Conservation (phyloP, 257 asterid genomes). For the Echites panduratus region DNA sequence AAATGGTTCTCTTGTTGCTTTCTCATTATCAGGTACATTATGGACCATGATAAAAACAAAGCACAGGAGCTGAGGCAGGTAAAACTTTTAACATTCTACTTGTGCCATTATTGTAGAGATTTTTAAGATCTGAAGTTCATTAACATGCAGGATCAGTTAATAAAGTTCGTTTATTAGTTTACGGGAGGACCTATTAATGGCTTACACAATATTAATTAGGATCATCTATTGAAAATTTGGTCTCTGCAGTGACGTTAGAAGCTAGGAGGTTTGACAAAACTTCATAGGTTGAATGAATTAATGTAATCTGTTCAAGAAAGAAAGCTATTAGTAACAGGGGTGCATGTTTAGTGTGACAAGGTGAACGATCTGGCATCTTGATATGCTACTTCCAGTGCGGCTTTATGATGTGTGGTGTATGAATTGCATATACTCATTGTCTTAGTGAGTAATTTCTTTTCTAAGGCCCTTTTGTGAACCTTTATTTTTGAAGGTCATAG, state of each 20-base stretch:
- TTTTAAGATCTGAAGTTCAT: neutral
- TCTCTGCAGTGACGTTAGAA: neutral
- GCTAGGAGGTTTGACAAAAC: neutral
- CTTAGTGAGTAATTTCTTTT: neutral
- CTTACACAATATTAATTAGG: neutral
- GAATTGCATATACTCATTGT: neutral
- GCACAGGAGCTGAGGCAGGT: constrained; percentile 94
- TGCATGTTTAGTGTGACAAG: neutral
- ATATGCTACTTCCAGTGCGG: neutral
- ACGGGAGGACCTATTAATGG: neutral
- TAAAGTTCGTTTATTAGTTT: neutral
- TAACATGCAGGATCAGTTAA: neutral
- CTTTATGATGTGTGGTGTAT: neutral
- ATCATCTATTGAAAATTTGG: neutral
- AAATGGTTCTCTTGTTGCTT: constrained; percentile 12
- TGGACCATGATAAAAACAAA: constrained; percentile 82
- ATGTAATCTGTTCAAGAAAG: neutral
- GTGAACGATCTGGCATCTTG: neutral
- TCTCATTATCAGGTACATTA: constrained; percentile 59
- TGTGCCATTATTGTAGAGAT: neutral
- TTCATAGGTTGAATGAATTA: neutral
- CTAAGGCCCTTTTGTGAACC: neutral
- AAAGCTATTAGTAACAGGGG: no score
- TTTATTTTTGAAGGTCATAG: constrained; percentile 61
- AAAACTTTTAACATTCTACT: constrained; percentile 2